Percentiles rank a stretch among this genome's conserved stretches.
phyloP scores from a whole-genome alignment of 1,139 yeast species.

The Geotrichum restrictum region DNA sequence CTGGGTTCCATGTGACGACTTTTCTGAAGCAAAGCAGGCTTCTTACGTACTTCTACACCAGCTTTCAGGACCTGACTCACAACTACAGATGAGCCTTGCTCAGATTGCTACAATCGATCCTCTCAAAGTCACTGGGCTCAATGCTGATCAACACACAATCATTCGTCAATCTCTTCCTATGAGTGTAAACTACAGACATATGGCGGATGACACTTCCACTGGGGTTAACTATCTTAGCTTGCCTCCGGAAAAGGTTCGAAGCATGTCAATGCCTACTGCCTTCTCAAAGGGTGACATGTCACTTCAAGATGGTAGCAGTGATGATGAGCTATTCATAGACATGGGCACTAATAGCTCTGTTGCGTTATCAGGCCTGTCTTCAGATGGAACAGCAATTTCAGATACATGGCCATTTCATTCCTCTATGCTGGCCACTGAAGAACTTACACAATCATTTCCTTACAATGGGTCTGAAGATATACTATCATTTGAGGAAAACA shows the following conservation, averaged over 20 bases:
- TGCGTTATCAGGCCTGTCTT: no score
- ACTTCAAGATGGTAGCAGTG: no score
- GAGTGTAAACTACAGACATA: no score
- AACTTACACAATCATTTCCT: no score
- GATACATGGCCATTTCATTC: no score
- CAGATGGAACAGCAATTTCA: no score
- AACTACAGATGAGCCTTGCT: conserved; percentile 24
- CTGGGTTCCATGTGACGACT: conserved; percentile 33
- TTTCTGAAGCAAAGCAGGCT: conserved; percentile 33
- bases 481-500: no score
- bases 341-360: no score
- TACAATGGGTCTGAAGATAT: no score
- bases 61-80: conserved; percentile 28
- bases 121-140: conserved; percentile 1
- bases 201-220: background rate
- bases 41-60: conserved; percentile 27
- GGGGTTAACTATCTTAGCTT: background rate
- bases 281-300: no score
- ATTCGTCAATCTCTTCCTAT: background rate
- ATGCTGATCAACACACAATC: background rate
- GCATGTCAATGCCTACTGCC: conserved; percentile 8
- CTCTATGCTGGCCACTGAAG: no score
- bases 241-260: conserved; percentile 2
- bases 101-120: conserved; percentile 8
- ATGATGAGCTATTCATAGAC: no score